Evolutionary conservation across 352 stramenopile species (phyloP).

Genomic region (Hyaloperonospora brassicae): DNA sequence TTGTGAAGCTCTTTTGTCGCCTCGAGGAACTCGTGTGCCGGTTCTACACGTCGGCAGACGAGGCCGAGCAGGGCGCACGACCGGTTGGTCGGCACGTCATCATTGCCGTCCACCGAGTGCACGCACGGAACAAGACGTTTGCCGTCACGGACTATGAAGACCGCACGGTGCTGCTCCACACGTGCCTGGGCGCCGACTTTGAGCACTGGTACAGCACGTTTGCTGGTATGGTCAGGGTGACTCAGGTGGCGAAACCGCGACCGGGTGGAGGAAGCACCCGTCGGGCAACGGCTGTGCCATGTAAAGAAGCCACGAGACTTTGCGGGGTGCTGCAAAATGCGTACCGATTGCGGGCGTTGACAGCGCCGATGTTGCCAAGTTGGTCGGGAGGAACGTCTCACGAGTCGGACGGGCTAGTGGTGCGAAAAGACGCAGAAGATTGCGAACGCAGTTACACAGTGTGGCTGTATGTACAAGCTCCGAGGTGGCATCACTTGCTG

Average conservation of each 20-base stretch:
- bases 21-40: constrained; percentile 36
- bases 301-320: too few species aligned
- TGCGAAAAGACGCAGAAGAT: constrained; percentile 1
- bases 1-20: constrained; percentile 31
- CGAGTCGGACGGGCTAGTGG: too few species aligned
- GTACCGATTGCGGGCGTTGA: constrained; percentile 21
- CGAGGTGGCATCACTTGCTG: constrained; percentile 31
- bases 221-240: constrained; percentile 25
- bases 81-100: constrained; percentile 31
- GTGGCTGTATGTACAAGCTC: constrained; percentile 35
- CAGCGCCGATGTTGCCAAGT: constrained; percentile 6
- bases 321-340: background rate
- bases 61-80: constrained; percentile 4
- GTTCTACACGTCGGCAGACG: constrained; percentile 27
- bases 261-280: background rate
- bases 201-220: constrained; percentile 40
- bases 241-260: constrained; percentile 28
- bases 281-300: background rate
- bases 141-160: constrained; percentile 40
- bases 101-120: constrained; percentile 30
- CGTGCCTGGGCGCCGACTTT: constrained; percentile 35
- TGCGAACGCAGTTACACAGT: constrained; percentile 16
- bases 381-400: too few species aligned
- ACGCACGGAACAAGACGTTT: constrained; percentile 46
- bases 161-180: constrained; percentile 31